A percentile compares a stretch with the other conserved stretches of the same genome.
Evolutionary conservation across 2,329 filamentous ascomycete species (phyloP).

Genomic region (Diaporthe vaccinii): DNA sequence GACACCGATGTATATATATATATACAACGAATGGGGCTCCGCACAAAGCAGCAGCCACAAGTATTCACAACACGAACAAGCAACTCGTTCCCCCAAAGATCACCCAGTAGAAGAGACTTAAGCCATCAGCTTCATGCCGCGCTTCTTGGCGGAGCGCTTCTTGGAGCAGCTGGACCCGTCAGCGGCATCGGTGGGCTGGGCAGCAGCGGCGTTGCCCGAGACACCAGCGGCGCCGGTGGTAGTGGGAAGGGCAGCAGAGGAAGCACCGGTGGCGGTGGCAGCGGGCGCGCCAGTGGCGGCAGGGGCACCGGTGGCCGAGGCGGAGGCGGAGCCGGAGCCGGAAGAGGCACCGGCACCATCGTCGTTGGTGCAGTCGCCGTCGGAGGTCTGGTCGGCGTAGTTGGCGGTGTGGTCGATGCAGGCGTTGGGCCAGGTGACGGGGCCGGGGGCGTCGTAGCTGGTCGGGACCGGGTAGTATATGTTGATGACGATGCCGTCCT

Average conservation of each 20-base stretch:
- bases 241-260: constrained; percentile 4
- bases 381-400: constrained; percentile 49
- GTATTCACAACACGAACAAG: not conserved
- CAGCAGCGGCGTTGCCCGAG: constrained; percentile 11
- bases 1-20: constrained; percentile 9
- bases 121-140: constrained; percentile 31
- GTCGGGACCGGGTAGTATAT: constrained; percentile 53
- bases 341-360: constrained; percentile 25
- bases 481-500: constrained; percentile 52
- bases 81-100: not conserved
- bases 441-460: constrained; percentile 51
- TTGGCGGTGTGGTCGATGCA: constrained; percentile 56
- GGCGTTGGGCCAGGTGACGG: constrained; percentile 50
- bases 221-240: not conserved
- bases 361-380: constrained; percentile 53
- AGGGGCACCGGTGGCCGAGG: not conserved
- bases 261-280: not conserved
- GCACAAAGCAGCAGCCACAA: not conserved
- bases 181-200: constrained; percentile 1
- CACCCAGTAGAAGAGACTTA: not conserved
- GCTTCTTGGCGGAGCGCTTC: constrained; percentile 30
- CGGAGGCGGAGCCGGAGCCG: not conserved
- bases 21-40: constrained; percentile 30
- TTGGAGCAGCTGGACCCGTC: constrained; percentile 17
- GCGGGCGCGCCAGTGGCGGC: not conserved